Evolutionary conservation across 2,329 filamentous ascomycete species (phyloP).

Genomic region (Diaporthe sp.): DNA sequence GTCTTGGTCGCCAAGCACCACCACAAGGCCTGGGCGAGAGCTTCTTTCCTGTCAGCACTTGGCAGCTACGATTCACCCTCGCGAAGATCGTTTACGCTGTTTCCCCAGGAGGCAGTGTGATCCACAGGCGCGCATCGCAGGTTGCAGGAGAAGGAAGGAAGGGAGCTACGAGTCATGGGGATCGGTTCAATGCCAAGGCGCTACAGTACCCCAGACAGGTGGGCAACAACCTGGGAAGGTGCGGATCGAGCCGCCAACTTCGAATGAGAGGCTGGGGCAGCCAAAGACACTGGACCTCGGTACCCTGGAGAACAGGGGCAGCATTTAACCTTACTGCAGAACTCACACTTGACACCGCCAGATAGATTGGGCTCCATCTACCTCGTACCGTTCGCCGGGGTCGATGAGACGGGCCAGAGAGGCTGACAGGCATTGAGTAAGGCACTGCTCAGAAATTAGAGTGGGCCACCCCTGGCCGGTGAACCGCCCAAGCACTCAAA

Average conservation of each 20-base stretch:
- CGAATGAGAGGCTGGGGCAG: neutral
- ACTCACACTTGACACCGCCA: conserved; percentile 10
- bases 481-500: neutral
- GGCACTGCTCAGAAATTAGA: neutral
- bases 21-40: conserved; percentile 15
- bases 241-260: conserved; percentile 19
- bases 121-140: neutral
- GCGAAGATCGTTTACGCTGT: neutral
- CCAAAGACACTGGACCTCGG: neutral
- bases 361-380: conserved; percentile 9
- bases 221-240: neutral
- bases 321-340: conserved; percentile 14
- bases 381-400: neutral
- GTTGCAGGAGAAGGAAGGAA: neutral
- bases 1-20: neutral
- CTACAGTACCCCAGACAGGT: conserved; percentile 16
- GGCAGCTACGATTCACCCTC: conserved; percentile 4
- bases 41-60: conserved; percentile 24
- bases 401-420: neutral
- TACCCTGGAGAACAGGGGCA: neutral
- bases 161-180: neutral
- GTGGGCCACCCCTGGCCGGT: neutral
- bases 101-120: neutral
- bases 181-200: conserved; percentile 15
- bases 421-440: neutral